Base-by-base conservation (phyloP, 2,329 filamentous ascomycete genomes). In the Fusarium sp. region DNA sequence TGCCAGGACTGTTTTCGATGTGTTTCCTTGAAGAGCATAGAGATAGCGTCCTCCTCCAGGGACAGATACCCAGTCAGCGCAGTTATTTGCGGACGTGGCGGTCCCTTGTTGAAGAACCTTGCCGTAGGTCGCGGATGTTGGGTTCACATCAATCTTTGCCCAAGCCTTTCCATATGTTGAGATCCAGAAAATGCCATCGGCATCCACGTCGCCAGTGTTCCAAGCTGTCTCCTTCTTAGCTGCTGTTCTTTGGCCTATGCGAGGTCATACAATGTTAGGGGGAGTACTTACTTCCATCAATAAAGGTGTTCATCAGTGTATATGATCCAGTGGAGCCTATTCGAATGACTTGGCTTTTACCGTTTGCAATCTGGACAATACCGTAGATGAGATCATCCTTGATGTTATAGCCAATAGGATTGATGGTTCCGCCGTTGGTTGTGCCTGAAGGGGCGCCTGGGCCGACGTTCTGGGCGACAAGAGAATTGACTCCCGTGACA, bases 81-180 rank as follows among this genome's bases (percentile, higher is more conserved):
- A 37, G 12, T 35, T 46, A 7, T 54, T 54, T 2, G 43, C 6
- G 0, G 57, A 49, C 1, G 30, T 40, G 4, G 65, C 35, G 0
- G 65, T 68, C 6, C 65, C 65, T 25, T 43, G 32, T 11, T 16
- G 25, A 0, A 68, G 25, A 8, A 68, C 33, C 2, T 13, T 15
- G 16, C 65, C 65, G 4, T 68, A 68, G 5, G 64, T 68, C 0
- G 65, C 9, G 0, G 64, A 67, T 6, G 47, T 49, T 30, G 56
- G 64, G 23, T 68, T 47, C 3, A 63, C 65, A 2, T 68, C 65
- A 13, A 68, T 63, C 28, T 53, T 68, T 2, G 54, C 65, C 65
- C 65, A 69, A 11, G 25, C 47, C 9, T 18, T 38, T 10, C 65
- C 65, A 4, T 40, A 63, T 1, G 47, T 37, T 2, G 65, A 40